Base-by-base conservation (phyloP, 129 eudicot genomes). In the Tagetes erecta region DNA sequence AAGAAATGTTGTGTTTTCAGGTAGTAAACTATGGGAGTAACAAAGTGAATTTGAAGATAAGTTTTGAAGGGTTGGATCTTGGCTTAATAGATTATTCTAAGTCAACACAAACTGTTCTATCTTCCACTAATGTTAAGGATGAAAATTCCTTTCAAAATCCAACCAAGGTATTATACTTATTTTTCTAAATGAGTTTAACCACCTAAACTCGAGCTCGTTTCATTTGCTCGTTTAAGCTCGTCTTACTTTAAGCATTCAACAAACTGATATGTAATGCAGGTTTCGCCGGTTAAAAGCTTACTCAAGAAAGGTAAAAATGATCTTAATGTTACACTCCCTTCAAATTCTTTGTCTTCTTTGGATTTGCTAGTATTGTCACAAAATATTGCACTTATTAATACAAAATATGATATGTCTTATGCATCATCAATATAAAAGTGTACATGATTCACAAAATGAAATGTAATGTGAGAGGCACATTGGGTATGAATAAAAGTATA, bases 61-160 rank as follows among this genome's bases (percentile, higher is more conserved):
- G 84, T 7, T 55, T 88, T 8, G 74, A 77, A 13, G 97, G 91
- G 13, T 14, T 88, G 66, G 90, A 83, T 70, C 50, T 41, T 47
- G 55, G 75, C 14, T 76, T 79, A 36, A 70, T 84, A 31, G 80
- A 80, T 27, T 53, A 75, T 64, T 44, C 65, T 1, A 86, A 80
- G 53, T 84, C 92, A 46, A 78, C 70, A 60, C 83, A 68, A 75
- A 82, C 92, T 31, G 81, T 83, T 46, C 83, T 95, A 27, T 78
- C 88, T 14, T 95, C 97, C 56, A 53, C 53, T 8, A 86, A 79
- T 77, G 79, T 79, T 62, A 82, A 72, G 85, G 98, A 87, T 80
- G 98, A 92, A 70, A 92, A 92, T 81, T 84, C 95, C 12, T 87
- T 92, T 78, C 72, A 74, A 53, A 68, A 80, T 57, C 96, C 98